Conservation (phyloP, 805 yeast species). For the Priceomyces fermenticarens region DNA sequence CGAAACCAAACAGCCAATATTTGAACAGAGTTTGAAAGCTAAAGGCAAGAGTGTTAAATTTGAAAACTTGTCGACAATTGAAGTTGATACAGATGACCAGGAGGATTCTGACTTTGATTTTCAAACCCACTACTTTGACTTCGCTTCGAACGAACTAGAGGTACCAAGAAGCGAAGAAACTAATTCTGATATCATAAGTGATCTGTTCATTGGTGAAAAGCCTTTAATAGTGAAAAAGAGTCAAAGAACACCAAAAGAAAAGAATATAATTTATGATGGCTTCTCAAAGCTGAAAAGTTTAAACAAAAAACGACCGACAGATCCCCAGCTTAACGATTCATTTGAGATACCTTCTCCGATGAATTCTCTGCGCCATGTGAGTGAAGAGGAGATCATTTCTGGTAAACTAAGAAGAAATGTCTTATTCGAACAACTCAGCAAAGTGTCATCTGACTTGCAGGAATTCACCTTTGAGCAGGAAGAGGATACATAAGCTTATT, state of each 20-base stretch:
- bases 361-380: conserved; percentile 5
- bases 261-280: neutral
- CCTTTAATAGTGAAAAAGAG: conserved; percentile 31
- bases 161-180: conserved; percentile 26
- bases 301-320: neutral
- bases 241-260: neutral
- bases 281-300: neutral
- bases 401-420: conserved; percentile 29
- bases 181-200: conserved; percentile 42
- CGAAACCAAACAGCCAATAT: neutral
- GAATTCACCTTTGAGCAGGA: conserved; percentile 18
- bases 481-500: neutral
- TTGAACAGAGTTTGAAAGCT: conserved; percentile 6
- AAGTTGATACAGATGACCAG: conserved; percentile 18
- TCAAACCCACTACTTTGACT: conserved; percentile 16
- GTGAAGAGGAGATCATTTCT: conserved; percentile 8
- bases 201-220: conserved; percentile 30
- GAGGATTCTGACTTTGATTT: conserved; percentile 11
- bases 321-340: neutral
- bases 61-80: conserved; percentile 30
- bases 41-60: conserved; percentile 37
- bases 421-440: conserved; percentile 35
- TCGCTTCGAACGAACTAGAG: conserved; percentile 17
- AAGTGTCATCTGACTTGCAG: conserved; percentile 37
- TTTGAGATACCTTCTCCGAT: conserved; percentile 7